Evolutionary conservation across 2,329 filamentous ascomycete species (phyloP).

Genomic region (Penicillium digitatum): DNA sequence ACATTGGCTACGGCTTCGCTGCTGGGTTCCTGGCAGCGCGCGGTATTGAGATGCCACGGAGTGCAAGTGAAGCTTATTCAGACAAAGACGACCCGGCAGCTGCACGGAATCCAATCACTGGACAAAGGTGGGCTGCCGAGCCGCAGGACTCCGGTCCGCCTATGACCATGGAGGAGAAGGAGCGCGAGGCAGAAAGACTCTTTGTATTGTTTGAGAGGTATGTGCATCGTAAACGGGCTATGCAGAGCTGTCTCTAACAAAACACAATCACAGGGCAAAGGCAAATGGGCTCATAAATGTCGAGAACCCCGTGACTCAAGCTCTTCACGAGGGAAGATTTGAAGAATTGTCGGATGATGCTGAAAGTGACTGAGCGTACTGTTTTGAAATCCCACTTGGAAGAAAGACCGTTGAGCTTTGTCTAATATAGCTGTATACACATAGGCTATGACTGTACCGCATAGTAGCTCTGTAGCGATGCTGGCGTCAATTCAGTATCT

Average conservation of each 20-base stretch:
- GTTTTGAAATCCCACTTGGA: neutral
- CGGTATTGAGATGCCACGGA: slow-evolving; percentile 71
- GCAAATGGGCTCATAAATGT: slow-evolving; percentile 72
- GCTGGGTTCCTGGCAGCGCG: slow-evolving; percentile 84
- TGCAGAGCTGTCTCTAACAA: slow-evolving; percentile 13
- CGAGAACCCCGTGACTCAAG: slow-evolving; percentile 71
- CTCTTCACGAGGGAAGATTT: slow-evolving; percentile 65
- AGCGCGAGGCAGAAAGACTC: slow-evolving; percentile 80
- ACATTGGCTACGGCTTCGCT: slow-evolving; percentile 92
- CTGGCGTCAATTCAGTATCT: neutral
- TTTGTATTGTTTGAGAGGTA: slow-evolving; percentile 89
- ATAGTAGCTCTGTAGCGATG: neutral
- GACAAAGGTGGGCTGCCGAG: slow-evolving; percentile 71
- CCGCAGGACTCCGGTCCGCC: slow-evolving; percentile 56
- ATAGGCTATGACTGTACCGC: neutral
- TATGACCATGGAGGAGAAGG: slow-evolving; percentile 90
- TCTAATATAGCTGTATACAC: neutral
- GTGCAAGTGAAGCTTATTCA: slow-evolving; percentile 55
- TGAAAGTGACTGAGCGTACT: slow-evolving; percentile 29
- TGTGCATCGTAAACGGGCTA: neutral
- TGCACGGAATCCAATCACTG: slow-evolving; percentile 76
- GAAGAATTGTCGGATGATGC: slow-evolving; percentile 61
- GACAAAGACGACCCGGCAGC: slow-evolving; percentile 26
- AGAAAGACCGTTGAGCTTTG: neutral
- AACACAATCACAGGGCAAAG: slow-evolving; percentile 51